Percentiles rank a stretch among this genome's conserved stretches.
Conservation (phyloP, 192 early-diverging fungal species). For the Backusella luteola region DNA sequence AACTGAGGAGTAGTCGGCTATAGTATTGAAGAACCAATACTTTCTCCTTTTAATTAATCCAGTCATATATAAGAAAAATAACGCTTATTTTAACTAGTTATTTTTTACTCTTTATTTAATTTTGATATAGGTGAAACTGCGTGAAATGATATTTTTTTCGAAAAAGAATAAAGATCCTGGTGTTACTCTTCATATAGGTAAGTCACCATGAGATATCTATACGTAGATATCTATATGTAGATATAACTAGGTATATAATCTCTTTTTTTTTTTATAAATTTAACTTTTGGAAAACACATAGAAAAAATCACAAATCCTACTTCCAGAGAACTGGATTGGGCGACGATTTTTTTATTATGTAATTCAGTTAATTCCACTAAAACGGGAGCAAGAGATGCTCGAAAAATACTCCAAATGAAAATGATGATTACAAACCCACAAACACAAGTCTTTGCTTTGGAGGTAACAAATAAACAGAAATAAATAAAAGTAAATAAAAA, state of each 20-base stretch:
- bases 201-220: not conserved
- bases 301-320: conserved; percentile 25
- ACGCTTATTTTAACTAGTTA: not conserved
- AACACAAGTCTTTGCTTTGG: conserved; percentile 27
- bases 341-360: conserved; percentile 28
- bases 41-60: not conserved
- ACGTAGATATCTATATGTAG: not conserved
- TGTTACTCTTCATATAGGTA: conserved; percentile 35
- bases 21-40: not conserved
- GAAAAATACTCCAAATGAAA: conserved; percentile 38
- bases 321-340: conserved; percentile 33
- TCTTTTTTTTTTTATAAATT: not conserved
- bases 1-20: not conserved
- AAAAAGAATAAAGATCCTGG: conserved; percentile 32
- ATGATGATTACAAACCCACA: conserved; percentile 14
- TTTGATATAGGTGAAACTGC: not conserved
- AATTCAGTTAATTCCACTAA: conserved; percentile 28
- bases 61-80: not conserved
- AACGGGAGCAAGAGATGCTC: conserved; percentile 37
- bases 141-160: conserved; percentile 32
- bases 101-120: not conserved
- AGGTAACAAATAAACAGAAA: conserved; percentile 21
- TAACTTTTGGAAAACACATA: not conserved
- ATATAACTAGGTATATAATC: not conserved
- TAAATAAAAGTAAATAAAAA: not conserved